Evolutionary conservation across 1,284 basidiomycete genomes (phyloP).

Genomic region (Ustilago trichophora): DNA sequence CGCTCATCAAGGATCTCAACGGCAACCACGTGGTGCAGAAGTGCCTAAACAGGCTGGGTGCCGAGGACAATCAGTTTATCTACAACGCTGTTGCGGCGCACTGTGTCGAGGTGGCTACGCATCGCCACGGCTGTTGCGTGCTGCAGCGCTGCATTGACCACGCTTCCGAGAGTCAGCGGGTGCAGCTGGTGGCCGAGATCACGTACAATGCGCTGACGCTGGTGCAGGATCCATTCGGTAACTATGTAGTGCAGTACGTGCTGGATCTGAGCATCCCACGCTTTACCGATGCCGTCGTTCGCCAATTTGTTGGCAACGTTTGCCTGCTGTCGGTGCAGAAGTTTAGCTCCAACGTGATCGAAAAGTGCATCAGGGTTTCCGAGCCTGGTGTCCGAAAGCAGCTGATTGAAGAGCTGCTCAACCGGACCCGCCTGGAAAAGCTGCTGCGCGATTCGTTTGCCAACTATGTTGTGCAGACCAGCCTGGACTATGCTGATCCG

Average conservation of each 20-base stretch:
- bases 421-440: slow-evolving; percentile 93
- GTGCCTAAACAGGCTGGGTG: slow-evolving; percentile 94
- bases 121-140: slow-evolving; percentile 98
- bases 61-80: slow-evolving; percentile 99
- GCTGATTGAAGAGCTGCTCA: slow-evolving; percentile 93
- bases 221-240: slow-evolving; percentile 98
- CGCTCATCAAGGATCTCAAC: slow-evolving; percentile 99
- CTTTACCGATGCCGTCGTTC: slow-evolving; percentile 95
- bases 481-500: slow-evolving; percentile 65
- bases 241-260: slow-evolving; percentile 96
- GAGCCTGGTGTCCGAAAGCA: slow-evolving; percentile 92
- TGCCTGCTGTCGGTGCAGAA: slow-evolving; percentile 98
- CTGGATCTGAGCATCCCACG: slow-evolving; percentile 96
- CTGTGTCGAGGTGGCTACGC: slow-evolving; percentile 98
- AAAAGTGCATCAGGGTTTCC: slow-evolving; percentile 97
- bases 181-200: slow-evolving; percentile 98
- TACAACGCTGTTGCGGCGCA: slow-evolving; percentile 99
- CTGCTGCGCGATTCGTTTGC: slow-evolving; percentile 77
- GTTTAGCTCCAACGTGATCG: slow-evolving; percentile 94
- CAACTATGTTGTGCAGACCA: slow-evolving; percentile 66
- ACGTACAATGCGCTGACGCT: slow-evolving; percentile 97
- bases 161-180: slow-evolving; percentile 91
- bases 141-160: slow-evolving; percentile 98
- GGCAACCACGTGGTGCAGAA: slow-evolving; percentile 99
- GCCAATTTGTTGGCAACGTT: slow-evolving; percentile 97